Evolutionary conservation across 1,139 yeast species (phyloP).

Genomic region (Blastobotrys apis): DNA sequence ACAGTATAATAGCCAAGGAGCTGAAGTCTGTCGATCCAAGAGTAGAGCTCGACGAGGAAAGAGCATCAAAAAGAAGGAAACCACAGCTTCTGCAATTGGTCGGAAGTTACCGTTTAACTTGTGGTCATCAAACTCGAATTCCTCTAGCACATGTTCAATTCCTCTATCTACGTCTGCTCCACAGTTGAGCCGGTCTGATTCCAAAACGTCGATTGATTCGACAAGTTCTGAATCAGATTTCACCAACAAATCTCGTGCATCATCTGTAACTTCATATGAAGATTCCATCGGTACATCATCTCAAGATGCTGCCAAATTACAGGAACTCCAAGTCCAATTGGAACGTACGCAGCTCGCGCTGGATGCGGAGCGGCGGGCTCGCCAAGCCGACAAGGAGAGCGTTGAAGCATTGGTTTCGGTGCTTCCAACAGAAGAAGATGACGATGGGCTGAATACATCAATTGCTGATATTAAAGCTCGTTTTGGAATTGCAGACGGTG

Average conservation of each 20-base stretch:
- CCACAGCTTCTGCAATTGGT: background rate
- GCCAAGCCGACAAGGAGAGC: slow-evolving; percentile 18
- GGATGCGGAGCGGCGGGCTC: slow-evolving; percentile 20
- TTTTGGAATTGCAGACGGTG: slow-evolving; percentile 9
- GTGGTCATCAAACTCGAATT: background rate
- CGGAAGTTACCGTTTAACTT: background rate
- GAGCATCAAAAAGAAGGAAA: background rate
- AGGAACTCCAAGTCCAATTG: slow-evolving; percentile 19
- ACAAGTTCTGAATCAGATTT: background rate
- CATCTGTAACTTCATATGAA: slow-evolving; percentile 12
- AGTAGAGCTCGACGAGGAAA: slow-evolving; percentile 1
- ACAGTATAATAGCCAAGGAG: slow-evolving; percentile 17
- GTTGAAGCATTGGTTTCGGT: slow-evolving; percentile 15
- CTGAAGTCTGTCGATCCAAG: background rate
- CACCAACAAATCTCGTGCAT: background rate
- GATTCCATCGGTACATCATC: background rate
- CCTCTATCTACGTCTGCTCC: background rate
- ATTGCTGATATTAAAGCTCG: slow-evolving; percentile 10
- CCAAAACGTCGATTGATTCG: slow-evolving; percentile 11
- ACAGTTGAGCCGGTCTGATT: slow-evolving; percentile 9
- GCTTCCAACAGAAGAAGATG: slow-evolving; percentile 13
- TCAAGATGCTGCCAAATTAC: slow-evolving; percentile 10
- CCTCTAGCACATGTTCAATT: too few relatives aligned
- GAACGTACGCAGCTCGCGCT: slow-evolving; percentile 18
- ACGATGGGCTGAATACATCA: slow-evolving; percentile 8